Conservation (phyloP, 805 yeast genomes). For the Cyberlindnera euphorbiiphila region DNA sequence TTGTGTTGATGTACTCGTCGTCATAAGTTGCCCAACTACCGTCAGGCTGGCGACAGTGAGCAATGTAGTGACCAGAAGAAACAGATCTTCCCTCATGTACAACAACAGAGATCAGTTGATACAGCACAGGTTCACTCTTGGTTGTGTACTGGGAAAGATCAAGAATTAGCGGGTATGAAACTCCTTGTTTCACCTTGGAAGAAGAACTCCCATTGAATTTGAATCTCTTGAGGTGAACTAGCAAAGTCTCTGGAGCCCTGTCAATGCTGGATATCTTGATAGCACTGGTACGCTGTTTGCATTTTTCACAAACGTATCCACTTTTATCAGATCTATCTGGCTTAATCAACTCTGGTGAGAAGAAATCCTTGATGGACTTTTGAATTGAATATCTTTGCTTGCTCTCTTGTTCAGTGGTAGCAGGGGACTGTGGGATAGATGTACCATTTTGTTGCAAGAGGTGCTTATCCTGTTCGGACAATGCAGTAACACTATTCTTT, state of each 20-base stretch:
- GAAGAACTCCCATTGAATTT: conserved; percentile 78
- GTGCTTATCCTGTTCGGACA: conserved; percentile 10
- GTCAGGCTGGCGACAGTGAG: conserved; percentile 89
- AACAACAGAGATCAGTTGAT: conserved; percentile 77
- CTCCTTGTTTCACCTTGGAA: conserved; percentile 83
- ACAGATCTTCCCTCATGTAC: conserved; percentile 94
- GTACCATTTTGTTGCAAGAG: conserved; percentile 7
- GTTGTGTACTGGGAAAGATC: conserved; percentile 66
- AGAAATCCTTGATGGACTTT: conserved; percentile 74
- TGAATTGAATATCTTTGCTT: conserved; percentile 58
- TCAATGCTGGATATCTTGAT: conserved; percentile 69
- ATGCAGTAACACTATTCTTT: conserved; percentile 18
- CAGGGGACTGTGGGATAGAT: conserved; percentile 9
- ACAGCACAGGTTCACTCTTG: conserved; percentile 44
- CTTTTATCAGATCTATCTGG: conserved; percentile 62
- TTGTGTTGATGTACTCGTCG: conserved; percentile 79
- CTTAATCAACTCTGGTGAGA: conserved; percentile 74
- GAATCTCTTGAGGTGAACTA: conserved; percentile 86
- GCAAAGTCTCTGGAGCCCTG: conserved; percentile 82
- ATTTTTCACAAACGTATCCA: conserved; percentile 86
- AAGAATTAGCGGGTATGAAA: conserved; percentile 72
- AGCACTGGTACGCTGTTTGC: conserved; percentile 75
- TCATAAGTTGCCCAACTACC: conserved; percentile 93
- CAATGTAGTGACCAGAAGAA: conserved; percentile 88
- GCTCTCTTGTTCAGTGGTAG: conserved; percentile 14